Base-by-base conservation (phyloP, 225 moss, liverwort and hornwort species). In the Rhytidiadelphus loreus region DNA sequence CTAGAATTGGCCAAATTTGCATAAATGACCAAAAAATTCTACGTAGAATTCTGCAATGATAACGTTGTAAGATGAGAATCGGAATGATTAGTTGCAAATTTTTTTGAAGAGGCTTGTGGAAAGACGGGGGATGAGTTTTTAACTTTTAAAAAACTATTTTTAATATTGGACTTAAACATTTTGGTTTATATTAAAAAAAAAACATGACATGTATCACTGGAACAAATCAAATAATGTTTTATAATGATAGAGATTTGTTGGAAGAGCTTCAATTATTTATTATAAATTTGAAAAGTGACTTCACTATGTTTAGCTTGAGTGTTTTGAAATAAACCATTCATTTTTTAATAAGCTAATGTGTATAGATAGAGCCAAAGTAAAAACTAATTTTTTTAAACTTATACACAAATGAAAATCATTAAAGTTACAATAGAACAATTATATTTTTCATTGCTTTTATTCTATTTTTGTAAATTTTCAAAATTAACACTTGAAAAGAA, bases 151-250 rank as follows among this genome's bases (percentile, higher is more conserved):
- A 16, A 5, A 17, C 2, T 29, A 29, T 17, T 44, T 44, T 44
- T 29, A 17, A 17, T 9, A 41, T 25, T 70, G 8, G 0, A 8
- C 25, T 41, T 69, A 2, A 24, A 39, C 16, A 43, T 71, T 16
- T 71, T 70, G 15, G 43, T 41, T 39, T 46, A 46, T 7, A 9
- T 46, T 23, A 13, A 13, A 24, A 4, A 14, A 39, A 69, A 24
- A 13, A 4, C 12, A n/a, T 23, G 2, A 4, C 23, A 13, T 39
- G 7, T 69, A 39, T 14, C 12, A 39, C 39, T 0, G 4, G 0
- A 69, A 69, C 0, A 0, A 39, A 69, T 24, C 8, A 39, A 39
- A 39, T 12, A 22, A 68, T 68, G 7, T 68, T 68, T n/a, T n/a
- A 12, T 22, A 39, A 13, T 69, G 7, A 39, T 69, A 69, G 13